Percentiles rank a stretch among this genome's conserved stretches.
Conservation (phyloP, 805 yeast genomes). For the Vanderwaltozyma tropicalis region DNA sequence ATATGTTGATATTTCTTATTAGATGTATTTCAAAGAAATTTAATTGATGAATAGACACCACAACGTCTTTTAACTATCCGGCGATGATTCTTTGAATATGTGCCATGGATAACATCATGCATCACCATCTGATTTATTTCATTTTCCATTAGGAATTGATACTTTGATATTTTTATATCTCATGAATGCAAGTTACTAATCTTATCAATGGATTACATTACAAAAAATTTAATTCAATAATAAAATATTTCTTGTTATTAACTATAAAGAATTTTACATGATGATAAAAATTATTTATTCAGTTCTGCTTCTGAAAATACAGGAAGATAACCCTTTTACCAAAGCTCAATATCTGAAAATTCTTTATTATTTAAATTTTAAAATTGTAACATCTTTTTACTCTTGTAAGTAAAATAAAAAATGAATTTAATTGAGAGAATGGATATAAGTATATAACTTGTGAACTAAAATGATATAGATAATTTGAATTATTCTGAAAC, state of each 20-base stretch:
- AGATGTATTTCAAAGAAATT: background rate
- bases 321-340: slow-evolving; percentile 71
- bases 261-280: slow-evolving; percentile 11
- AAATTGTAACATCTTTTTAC: background rate
- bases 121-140: slow-evolving; percentile 80
- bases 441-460: too few relatives aligned
- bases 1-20: too few relatives aligned
- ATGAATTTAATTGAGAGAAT: too few relatives aligned
- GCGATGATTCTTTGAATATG: slow-evolving; percentile 41
- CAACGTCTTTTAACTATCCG: slow-evolving; percentile 29
- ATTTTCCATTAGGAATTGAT: background rate
- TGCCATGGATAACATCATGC: slow-evolving; percentile 84
- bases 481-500: too few relatives aligned
- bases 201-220: slow-evolving; percentile 14
- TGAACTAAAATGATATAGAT: too few relatives aligned
- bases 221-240: slow-evolving; percentile 39
- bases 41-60: slow-evolving; percentile 32
- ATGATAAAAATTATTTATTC: slow-evolving; percentile 37
- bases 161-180: too few relatives aligned
- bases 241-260: background rate
- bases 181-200: background rate
- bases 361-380: slow-evolving; percentile 5
- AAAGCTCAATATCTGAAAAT: slow-evolving; percentile 41
- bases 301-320: slow-evolving; percentile 95
- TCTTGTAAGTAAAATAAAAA: too few relatives aligned